Evolutionary conservation across 2,329 filamentous ascomycete genomes (phyloP), one percentile per base, ranked within the genome.

Genomic region (Aspergillus sp.): DNA sequence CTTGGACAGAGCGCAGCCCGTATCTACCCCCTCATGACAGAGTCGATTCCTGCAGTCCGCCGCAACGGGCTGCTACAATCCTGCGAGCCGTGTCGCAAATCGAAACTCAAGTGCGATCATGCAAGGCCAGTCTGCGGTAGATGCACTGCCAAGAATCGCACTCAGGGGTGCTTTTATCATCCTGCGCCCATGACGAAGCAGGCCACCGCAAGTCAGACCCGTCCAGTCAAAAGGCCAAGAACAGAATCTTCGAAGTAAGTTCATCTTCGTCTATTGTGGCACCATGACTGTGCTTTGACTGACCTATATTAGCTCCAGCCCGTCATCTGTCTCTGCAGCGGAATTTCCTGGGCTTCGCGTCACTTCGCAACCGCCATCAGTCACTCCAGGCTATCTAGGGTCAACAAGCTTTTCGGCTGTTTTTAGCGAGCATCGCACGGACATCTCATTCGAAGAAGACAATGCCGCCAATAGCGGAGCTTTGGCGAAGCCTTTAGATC

Each of bases 181-280:
- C 76, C 76, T 52, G 73, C 76, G 6, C 76, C 75, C 4, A 77
- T 77, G 76, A 77, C 75, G 22, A 76, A 70, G 31, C 60, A 66
- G n/a, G 64, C 63, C 22, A 59, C 50, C 23, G 64, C 61, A 4
- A 64, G 67, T 30, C 58, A 60, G 51, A 51, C 23, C 8, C 60
- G 49, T 61, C 54, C 57, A 19, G 46, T 64, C 8, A 61, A 61
- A 15, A 53, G 61, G 7, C 55, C 64, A 8, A 69, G 60, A 43
- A 65, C 64, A 30, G 43, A 68, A 31, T 66, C 62, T 22, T 71
- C 72, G 25, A 70, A 61, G 72, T 72, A 68, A 28, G 25, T 7
- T 47, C 30, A 38, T 5, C 6, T 23, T 3, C 3, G 25, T 7
- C 25, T 28, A 28, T 28, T 28, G 25, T 28, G 6, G 25, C 25